Evolutionary conservation across 495 filamentous ascomycete species (phyloP).

Genomic region (Penicillium nucicola): DNA sequence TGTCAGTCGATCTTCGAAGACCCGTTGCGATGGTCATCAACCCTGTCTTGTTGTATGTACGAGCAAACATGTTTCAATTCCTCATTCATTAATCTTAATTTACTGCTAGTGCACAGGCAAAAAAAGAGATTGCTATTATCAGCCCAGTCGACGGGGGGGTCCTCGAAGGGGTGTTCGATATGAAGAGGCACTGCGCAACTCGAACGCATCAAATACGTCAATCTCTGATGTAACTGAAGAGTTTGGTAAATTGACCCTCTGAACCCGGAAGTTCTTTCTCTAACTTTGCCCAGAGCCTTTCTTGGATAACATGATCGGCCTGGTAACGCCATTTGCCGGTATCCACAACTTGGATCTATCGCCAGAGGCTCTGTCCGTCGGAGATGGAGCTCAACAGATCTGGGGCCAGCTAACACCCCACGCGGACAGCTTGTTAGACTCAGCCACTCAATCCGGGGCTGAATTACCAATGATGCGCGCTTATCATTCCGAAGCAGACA

Average conservation of each 20-base stretch:
- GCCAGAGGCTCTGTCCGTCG: slow-evolving; percentile 13
- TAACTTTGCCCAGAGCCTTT: slow-evolving; percentile 10
- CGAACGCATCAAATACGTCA: not conserved
- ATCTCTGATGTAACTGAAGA: slow-evolving; percentile 3
- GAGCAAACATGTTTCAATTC: not conserved
- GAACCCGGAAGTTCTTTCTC: not conserved
- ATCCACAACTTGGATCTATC: slow-evolving; percentile 18
- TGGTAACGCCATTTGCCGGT: slow-evolving; percentile 16
- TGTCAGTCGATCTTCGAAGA: slow-evolving; percentile 47
- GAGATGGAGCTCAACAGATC: slow-evolving; percentile 6
- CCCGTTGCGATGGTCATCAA: slow-evolving; percentile 48
- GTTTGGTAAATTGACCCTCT: slow-evolving; percentile 4
- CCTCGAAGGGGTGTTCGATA: slow-evolving; percentile 31
- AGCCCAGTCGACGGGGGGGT: slow-evolving; percentile 48
- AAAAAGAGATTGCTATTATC: slow-evolving; percentile 43
- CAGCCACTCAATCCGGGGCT: slow-evolving; percentile 6
- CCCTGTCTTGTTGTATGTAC: slow-evolving; percentile 46
- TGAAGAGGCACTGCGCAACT: slow-evolving; percentile 8
- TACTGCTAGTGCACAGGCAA: slow-evolving; percentile 37
- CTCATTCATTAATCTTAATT: not conserved
- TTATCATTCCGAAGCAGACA: slow-evolving; percentile 25
- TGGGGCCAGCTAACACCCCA: slow-evolving; percentile 24
- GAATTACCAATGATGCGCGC: slow-evolving; percentile 13
- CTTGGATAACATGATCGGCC: slow-evolving; percentile 13
- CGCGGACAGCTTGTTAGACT: slow-evolving; percentile 13